phyloP scores from a whole-genome alignment of 2,329 filamentous ascomycete genomes.

The Pseudocercospora eumusae region DNA sequence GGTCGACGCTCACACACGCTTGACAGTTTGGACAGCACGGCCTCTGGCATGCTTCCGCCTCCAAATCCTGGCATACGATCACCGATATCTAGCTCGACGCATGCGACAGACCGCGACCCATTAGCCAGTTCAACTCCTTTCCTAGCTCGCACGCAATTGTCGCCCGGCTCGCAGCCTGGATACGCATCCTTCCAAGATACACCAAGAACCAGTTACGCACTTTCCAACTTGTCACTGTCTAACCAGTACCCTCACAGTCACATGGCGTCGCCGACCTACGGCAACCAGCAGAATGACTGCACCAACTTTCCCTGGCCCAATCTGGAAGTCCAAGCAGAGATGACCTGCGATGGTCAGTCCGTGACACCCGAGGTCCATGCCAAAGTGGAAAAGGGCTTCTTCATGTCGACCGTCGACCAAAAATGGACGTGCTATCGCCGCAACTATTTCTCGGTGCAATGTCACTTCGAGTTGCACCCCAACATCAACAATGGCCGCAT shows the following conservation, averaged over 20 bases:
- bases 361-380: slow-evolving; percentile 75
- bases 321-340: slow-evolving; percentile 58
- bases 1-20: slow-evolving; percentile 31
- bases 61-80: slow-evolving; percentile 29
- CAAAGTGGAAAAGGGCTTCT: slow-evolving; percentile 87
- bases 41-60: slow-evolving; percentile 35
- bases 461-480: slow-evolving; percentile 72
- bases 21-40: slow-evolving; percentile 35
- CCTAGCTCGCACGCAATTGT: slow-evolving; percentile 34
- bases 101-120: slow-evolving; percentile 35
- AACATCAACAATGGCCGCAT: slow-evolving; percentile 58
- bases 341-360: slow-evolving; percentile 60
- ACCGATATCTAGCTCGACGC: slow-evolving; percentile 34
- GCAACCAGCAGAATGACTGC: slow-evolving; percentile 33
- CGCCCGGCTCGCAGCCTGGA: slow-evolving; percentile 31
- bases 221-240: slow-evolving; percentile 32
- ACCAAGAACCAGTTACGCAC: slow-evolving; percentile 33
- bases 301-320: slow-evolving; percentile 49
- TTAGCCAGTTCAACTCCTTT: slow-evolving; percentile 33
- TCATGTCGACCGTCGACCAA: slow-evolving; percentile 64
- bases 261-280: slow-evolving; percentile 38
- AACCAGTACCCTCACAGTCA: slow-evolving; percentile 27
- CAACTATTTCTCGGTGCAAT: slow-evolving; percentile 87
- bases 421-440: slow-evolving; percentile 92
- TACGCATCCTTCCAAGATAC: slow-evolving; percentile 39